These are phyloP conservation scores for Trichaptum fuscoviolaceum DNA, from an alignment of 768 basidiomycete species.

Conservation along the genomic window DNA sequence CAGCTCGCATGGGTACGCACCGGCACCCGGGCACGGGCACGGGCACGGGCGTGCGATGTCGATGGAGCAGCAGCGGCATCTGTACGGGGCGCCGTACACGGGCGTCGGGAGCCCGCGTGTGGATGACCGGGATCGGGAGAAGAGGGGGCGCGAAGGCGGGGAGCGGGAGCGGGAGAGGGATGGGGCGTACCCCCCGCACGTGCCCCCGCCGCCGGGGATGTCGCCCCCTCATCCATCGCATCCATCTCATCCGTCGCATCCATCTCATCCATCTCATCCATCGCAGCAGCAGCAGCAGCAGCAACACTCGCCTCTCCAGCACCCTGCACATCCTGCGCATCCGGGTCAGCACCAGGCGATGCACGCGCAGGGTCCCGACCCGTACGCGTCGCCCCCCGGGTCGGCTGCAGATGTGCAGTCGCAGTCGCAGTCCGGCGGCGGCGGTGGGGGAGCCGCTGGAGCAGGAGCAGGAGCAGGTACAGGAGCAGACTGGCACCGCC, in stretches of 20 bases:
- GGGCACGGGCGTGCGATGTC: not conserved
- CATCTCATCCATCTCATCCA: constrained; percentile 7
- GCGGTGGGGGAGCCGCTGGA: too few relatives aligned
- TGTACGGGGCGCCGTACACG: not conserved
- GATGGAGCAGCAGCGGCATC: not conserved
- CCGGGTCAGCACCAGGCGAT: not conserved
- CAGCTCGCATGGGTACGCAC: not conserved
- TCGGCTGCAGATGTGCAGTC: constrained; percentile 19
- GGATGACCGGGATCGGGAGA: not conserved
- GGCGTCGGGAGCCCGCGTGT: not conserved
- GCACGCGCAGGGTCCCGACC: constrained; percentile 30
- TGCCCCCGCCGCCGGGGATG: constrained; percentile 20
- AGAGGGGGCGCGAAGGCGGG: not conserved
- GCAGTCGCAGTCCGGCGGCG: constrained; percentile 21
- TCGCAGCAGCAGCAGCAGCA: constrained; percentile 5
- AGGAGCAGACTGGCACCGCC: constrained; percentile 68
- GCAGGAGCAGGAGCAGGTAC: constrained; percentile 58
- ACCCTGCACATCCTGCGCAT: constrained; percentile 29
- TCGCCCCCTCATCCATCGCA: constrained; percentile 11
- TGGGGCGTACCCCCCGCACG: constrained; percentile 10
- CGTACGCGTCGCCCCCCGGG: constrained; percentile 21
- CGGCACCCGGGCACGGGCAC: not conserved
- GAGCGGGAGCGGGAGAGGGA: too few relatives aligned
- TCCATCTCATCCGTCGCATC: constrained; percentile 12
- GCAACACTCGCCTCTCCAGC: constrained; percentile 17